A percentile compares a stretch with the other conserved stretches of the same genome.
Evolutionary conservation across 2,329 filamentous ascomycete genomes (phyloP).

Genomic region (Podosphaera xanthii): DNA sequence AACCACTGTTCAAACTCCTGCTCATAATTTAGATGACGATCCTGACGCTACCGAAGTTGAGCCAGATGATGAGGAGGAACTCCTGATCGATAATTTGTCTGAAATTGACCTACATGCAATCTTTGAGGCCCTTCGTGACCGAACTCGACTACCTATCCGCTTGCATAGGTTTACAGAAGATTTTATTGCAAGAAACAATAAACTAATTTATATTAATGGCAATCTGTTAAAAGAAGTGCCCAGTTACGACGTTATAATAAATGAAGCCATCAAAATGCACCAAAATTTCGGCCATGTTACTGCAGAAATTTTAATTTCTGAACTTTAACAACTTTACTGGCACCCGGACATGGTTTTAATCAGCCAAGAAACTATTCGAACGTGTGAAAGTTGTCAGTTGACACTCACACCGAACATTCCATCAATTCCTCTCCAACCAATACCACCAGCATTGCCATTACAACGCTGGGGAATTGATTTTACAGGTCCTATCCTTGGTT

Average conservation of each 20-base stretch:
- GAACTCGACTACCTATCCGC: background rate
- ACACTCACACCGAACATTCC: background rate
- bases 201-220: background rate
- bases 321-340: background rate
- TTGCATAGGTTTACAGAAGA: background rate
- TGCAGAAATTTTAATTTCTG: background rate
- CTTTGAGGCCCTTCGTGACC: background rate
- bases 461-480: background rate
- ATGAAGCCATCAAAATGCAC: background rate
- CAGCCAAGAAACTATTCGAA: background rate
- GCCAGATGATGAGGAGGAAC: background rate
- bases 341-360: background rate
- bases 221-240: background rate
- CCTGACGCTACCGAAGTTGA: background rate
- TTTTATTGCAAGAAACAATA: background rate
- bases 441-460: background rate
- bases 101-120: background rate
- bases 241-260: background rate
- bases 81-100: background rate
- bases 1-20: background rate
- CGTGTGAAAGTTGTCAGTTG: background rate
- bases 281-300: background rate
- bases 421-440: background rate
- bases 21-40: background rate
- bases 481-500: background rate